Base-by-base conservation (phyloP, 2,329 filamentous ascomycete species). In the Trichoderma atrobrunneum region DNA sequence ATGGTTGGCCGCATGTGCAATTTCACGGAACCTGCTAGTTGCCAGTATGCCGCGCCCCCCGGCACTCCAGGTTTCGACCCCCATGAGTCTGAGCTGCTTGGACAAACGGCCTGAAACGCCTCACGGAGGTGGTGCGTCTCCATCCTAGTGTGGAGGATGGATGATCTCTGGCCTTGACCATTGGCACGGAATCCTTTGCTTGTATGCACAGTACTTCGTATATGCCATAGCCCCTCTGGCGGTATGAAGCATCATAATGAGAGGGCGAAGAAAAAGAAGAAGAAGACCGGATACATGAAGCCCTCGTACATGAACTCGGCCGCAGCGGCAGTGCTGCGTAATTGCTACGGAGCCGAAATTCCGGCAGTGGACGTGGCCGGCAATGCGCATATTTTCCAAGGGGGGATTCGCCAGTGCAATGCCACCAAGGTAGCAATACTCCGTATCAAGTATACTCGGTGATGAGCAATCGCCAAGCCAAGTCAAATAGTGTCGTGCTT, bases 81-180 rank as follows among this genome's bases (percentile, higher is more conserved):
- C 65, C 65, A 60, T 62, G 67, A 71, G 57, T 48, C 57, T 60
- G 59, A 59, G 43, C 12, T 56, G 32, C 39, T 62, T 63, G 67
- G 51, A 36, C 57, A 71, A 61, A 32, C 59, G 34, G 61, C 68
- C 68, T 64, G 68, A 71, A 71, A 71, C 68, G 68, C 60, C 51
- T 57, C 39, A 43, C 68, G 68, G 68, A 64, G 68, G 59, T 48
- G 16, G 68, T 64, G 34, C 43, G 48, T 71, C 30, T 71, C 59
- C 68, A 71, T 57, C 62, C 8, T 63, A 48, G 43, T n/a, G 60
- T 43, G 28, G 60, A 71, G 51, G 59, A 63, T 67, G 61, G 59
- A 39, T 60, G 61, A 71, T 56, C 60, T 28, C 60, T 28, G 30
- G 32, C 28, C 62, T 48, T 21, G 48, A 24, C 59, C 51, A 71